These are phyloP conservation scores for Porcisia deanei DNA, from an alignment of 208 protist species.

Conservation along the genomic window DNA sequence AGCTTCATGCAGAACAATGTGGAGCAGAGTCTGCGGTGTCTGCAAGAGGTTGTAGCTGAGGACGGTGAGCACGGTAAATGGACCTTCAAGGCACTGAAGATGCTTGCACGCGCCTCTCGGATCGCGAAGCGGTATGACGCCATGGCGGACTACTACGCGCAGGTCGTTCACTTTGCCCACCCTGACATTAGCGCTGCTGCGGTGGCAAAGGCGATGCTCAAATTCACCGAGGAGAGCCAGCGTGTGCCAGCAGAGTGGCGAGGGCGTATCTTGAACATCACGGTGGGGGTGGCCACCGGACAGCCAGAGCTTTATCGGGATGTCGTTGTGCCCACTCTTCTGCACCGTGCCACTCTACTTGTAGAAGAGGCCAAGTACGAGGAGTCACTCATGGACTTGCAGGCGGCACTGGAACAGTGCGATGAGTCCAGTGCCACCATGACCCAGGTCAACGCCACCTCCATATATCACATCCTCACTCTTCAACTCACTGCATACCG, in stretches of 20 bases:
- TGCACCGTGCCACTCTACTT: constrained; percentile 44
- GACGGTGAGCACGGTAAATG: constrained; percentile 80
- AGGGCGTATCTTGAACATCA: constrained; percentile 61
- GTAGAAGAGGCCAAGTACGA: constrained; percentile 17
- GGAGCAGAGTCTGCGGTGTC: constrained; percentile 62
- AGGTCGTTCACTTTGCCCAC: constrained; percentile 66
- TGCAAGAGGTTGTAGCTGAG: constrained; percentile 78
- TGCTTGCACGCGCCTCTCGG: constrained; percentile 84
- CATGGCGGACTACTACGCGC: constrained; percentile 78
- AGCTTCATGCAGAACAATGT: constrained; percentile 70
- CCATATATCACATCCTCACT: constrained; percentile 13
- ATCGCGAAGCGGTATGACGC: constrained; percentile 73
- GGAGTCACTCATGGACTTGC: constrained; percentile 19
- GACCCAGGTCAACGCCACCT: constrained; percentile 23
- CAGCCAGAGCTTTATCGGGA: constrained; percentile 32
- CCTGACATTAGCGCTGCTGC: constrained; percentile 32
- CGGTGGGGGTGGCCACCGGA: constrained; percentile 59
- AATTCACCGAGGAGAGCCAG: constrained; percentile 89
- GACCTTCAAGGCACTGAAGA: constrained; percentile 96
- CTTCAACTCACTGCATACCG: constrained; percentile 26
- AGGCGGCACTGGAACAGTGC: constrained; percentile 20
- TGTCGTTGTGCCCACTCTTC: constrained; percentile 93
- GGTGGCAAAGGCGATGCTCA: constrained; percentile 83
- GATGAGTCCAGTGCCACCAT: neutral
- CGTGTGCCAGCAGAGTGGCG: constrained; percentile 55